Conservation (phyloP, 495 filamentous ascomycete species). For the Aspergillus panamensis region DNA sequence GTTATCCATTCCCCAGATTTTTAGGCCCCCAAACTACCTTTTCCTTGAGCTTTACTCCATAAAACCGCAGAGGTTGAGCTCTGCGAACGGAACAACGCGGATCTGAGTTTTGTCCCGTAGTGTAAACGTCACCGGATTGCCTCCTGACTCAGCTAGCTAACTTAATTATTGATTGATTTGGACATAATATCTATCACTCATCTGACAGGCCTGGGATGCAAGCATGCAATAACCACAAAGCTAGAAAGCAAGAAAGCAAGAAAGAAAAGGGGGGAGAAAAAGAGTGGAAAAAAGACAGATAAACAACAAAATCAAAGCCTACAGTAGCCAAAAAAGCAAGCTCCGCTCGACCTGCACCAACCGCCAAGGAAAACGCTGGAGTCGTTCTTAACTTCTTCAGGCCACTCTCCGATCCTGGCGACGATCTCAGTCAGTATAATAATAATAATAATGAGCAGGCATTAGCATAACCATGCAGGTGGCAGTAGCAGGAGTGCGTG, state of each 20-base stretch:
- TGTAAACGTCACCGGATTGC: conserved; percentile 2
- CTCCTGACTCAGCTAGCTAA: neutral
- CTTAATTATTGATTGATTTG: conserved; percentile 1
- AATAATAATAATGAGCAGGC: too few species aligned
- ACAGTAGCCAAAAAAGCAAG: neutral
- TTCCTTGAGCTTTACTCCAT: too few species aligned
- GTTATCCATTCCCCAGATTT: neutral
- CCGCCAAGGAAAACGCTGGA: neutral
- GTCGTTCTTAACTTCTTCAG: neutral
- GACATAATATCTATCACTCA: neutral
- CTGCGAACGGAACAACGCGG: neutral
- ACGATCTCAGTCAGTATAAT: too few species aligned
- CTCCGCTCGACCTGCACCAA: neutral
- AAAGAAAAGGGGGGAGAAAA: neutral
- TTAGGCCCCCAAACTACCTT: neutral
- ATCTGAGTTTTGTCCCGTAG: neutral
- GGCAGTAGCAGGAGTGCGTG: neutral
- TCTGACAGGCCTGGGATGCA: neutral
- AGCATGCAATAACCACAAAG: neutral
- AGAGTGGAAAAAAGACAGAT: neutral
- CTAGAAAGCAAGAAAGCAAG: too few species aligned
- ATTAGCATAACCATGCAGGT: too few species aligned
- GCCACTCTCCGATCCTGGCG: neutral
- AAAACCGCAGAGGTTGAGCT: too few species aligned
- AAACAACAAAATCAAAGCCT: neutral